Evolutionary conservation across 495 filamentous ascomycete genomes (phyloP), one percentile per base, ranked within the genome.

Genomic region (Amorphotheca resinae): DNA sequence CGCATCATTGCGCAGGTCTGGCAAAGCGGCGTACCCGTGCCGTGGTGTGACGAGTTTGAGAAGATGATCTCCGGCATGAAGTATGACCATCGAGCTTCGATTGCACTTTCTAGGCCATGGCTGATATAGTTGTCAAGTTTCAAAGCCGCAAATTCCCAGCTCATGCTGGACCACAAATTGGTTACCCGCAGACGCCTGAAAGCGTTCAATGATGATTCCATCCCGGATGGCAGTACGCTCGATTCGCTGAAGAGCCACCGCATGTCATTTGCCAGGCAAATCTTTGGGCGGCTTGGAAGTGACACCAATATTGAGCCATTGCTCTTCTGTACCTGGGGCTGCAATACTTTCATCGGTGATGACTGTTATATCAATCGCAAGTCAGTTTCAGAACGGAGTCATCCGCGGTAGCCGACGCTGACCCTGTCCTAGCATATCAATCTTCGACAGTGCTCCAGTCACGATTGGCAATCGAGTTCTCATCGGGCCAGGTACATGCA

Each of bases 21-120:
- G 17, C 21, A 7, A 12, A 47, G 44, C 22, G 30, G 32, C 6
- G 33, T 39, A 7, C 35, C 33, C 7, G 22, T 49, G 17, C 46
- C 46, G 9, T 49, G 46, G 61, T 63, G 68, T 38, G 65, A 70
- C 9, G 65, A 73, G 32, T 72, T 70, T 39, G 69, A 72, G 49
- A 62, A 65, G 14, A 74, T 74, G 70, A 66, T 73, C 28, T 72
- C 68, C 0, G 68, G 69, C 1, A 70, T 72, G 68, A 51, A 69
- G 67, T 74, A 36, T 14, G 25, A 22, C 23, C n/a, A 33, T 33
- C 31, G 16, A 11, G 3, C 4, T 33, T 3, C 12, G 16, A 14
- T 22, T 28, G 16, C 34, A 38, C 38, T 30, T n/a, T n/a, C 2
- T 33, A 12, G 15, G 18, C 30, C 21, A 22, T 21, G 23, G 28